phyloP scores from a whole-genome alignment of 2,329 filamentous ascomycete species.

The Talaromyces sp. region DNA sequence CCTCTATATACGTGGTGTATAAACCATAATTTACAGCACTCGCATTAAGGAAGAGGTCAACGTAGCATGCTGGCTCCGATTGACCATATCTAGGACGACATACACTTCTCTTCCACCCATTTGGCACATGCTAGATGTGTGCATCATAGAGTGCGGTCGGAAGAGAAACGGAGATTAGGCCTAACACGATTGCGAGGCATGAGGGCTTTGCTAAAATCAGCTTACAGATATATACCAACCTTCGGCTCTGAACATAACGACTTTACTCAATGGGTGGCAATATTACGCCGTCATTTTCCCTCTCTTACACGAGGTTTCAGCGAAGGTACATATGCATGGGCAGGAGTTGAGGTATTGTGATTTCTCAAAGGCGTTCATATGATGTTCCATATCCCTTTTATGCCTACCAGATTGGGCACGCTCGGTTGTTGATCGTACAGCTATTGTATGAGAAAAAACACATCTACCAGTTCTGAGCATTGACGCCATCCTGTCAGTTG shows the following conservation, averaged over 20 bases:
- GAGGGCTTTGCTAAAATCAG: neutral
- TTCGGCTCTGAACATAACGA: neutral
- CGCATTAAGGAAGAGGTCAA: neutral
- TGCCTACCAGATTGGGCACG: neutral
- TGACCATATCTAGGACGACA: neutral
- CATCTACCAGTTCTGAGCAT: neutral
- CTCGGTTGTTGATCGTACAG: neutral
- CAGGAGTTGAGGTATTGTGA: slow-evolving; percentile 10
- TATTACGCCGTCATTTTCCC: neutral
- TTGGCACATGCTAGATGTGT: neutral
- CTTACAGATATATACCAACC: neutral
- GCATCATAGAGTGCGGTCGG: neutral
- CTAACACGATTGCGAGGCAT: neutral
- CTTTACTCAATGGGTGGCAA: neutral
- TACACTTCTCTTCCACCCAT: too few species aligned
- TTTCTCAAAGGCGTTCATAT: slow-evolving; percentile 8
- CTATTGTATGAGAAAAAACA: neutral
- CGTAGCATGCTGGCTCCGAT: neutral
- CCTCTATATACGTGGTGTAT: neutral
- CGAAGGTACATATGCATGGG: slow-evolving; percentile 11
- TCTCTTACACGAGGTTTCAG: neutral
- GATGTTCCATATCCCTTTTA: neutral
- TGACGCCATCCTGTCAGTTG: neutral
- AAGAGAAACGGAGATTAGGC: neutral
- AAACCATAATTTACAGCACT: neutral